A percentile compares a stretch with the other conserved stretches of the same genome.
phyloP scores from a whole-genome alignment of 2,329 filamentous ascomycete species.

The Tolypocladium ovalisporum region DNA sequence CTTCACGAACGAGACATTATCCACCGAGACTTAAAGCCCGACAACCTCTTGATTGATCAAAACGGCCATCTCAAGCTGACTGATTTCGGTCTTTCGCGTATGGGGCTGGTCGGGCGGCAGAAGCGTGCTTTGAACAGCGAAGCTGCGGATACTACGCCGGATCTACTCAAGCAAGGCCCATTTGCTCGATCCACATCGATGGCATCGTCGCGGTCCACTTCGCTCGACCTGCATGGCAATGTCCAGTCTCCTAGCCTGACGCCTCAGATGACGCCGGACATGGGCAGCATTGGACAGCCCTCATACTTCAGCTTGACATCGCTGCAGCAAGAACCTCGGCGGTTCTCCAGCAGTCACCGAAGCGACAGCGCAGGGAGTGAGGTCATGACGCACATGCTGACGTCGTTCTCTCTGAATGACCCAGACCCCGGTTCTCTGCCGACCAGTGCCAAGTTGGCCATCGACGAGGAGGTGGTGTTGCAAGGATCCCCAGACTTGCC shows the following conservation, averaged over 20 bases:
- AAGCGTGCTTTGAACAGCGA: constrained; percentile 78
- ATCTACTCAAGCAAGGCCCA: constrained; percentile 83
- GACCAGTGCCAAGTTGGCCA: constrained; percentile 44
- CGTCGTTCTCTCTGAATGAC: constrained; percentile 65
- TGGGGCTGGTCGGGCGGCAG: constrained; percentile 93
- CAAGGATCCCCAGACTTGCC: constrained; percentile 70
- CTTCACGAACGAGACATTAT: constrained; percentile 90
- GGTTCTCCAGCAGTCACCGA: constrained; percentile 63
- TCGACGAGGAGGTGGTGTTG: constrained; percentile 66
- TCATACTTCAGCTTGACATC: constrained; percentile 80
- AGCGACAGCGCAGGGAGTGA: constrained; percentile 93
- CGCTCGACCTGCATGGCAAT: constrained; percentile 73
- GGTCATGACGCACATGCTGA: constrained; percentile 70
- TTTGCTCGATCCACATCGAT: constrained; percentile 80
- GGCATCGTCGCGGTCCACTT: constrained; percentile 83
- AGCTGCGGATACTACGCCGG: constrained; percentile 73
- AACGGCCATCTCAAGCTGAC: constrained; percentile 95
- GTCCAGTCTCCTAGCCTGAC: constrained; percentile 70
- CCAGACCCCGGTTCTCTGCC: constrained; percentile 28
- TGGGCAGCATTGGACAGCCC: constrained; percentile 59
- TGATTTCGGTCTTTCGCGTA: constrained; percentile 91
- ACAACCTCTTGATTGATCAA: constrained; percentile 94
- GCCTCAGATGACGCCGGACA: constrained; percentile 72
- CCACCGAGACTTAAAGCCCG: constrained; percentile 91
- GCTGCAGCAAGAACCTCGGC: constrained; percentile 45